phyloP scores from a whole-genome alignment of 805 yeast species.

The Yarrowia keelungensis region DNA sequence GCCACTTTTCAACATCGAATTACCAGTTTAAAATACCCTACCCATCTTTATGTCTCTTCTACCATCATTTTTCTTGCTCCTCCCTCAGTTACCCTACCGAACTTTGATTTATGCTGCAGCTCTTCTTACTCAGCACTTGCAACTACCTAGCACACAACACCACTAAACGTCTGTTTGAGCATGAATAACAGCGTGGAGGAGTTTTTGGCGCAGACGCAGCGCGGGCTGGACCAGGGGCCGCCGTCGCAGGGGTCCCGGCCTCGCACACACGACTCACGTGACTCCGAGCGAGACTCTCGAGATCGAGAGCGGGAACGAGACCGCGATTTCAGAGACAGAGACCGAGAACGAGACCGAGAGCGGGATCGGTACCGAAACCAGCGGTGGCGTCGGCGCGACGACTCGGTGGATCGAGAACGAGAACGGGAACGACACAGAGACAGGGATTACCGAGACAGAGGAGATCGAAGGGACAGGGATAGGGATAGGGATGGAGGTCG shows the following conservation, averaged over 20 bases:
- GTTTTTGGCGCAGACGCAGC: slow-evolving; percentile 33
- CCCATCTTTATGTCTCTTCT: neutral
- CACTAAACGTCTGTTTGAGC: neutral
- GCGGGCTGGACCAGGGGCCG: slow-evolving; percentile 9
- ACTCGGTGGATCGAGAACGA: slow-evolving; percentile 27
- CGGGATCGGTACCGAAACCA: slow-evolving; percentile 15
- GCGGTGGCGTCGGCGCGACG: slow-evolving; percentile 30
- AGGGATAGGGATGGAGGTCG: neutral
- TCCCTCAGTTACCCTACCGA: slow-evolving; percentile 16
- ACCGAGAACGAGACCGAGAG: slow-evolving; percentile 15
- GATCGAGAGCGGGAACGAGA: slow-evolving; percentile 34
- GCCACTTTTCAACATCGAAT: too few relatives aligned
- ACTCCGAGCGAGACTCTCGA: slow-evolving; percentile 18
- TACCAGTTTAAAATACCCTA: neutral
- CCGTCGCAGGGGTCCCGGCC: neutral
- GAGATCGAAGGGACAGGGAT: slow-evolving; percentile 37
- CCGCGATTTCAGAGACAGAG: slow-evolving; percentile 31
- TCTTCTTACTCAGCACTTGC: slow-evolving; percentile 3
- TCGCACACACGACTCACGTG: neutral
- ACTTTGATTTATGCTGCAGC: too few relatives aligned
- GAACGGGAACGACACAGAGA: slow-evolving; percentile 28
- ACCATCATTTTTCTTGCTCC: neutral
- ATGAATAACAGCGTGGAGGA: slow-evolving; percentile 38
- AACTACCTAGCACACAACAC: neutral
- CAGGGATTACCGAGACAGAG: slow-evolving; percentile 39